phyloP scores from a whole-genome alignment of 768 basidiomycete species.

The Melanogaster broomeanus region DNA sequence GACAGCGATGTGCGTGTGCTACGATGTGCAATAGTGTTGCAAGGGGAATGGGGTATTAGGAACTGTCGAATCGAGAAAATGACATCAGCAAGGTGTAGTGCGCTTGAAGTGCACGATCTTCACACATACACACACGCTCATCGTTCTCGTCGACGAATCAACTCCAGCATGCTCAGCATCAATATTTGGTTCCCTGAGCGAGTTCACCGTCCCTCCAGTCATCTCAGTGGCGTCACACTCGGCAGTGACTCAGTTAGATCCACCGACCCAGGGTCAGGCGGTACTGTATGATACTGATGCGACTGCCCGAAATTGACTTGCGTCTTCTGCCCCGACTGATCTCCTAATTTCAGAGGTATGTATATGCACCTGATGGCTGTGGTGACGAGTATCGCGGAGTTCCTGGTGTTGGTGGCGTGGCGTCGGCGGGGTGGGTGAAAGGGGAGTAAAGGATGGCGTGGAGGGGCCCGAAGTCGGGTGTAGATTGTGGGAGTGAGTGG shows the following conservation, averaged over 20 bases:
- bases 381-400: constrained; percentile 21
- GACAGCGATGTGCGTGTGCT: constrained; percentile 9
- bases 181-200: not conserved
- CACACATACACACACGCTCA: not conserved
- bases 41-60: constrained; percentile 1
- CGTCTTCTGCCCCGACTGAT: constrained; percentile 16
- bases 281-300: constrained; percentile 11
- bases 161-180: not conserved
- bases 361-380: constrained; percentile 11
- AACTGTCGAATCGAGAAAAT: not conserved
- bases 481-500: constrained; percentile 6
- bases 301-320: constrained; percentile 5
- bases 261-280: constrained; percentile 12
- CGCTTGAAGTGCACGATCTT: not conserved
- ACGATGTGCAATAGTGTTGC: constrained; percentile 13
- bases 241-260: constrained; percentile 18
- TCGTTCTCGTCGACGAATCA: not conserved
- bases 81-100: too few species aligned
- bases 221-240: constrained; percentile 29
- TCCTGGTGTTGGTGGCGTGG: constrained; percentile 13
- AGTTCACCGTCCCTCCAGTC: not conserved
- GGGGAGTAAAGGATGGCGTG: constrained; percentile 55
- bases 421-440: constrained; percentile 47
- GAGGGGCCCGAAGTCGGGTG: constrained; percentile 35
- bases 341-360: constrained; percentile 17